Base-by-base conservation (phyloP, 164 flowering plant species). In the Chimonanthus praecox region DNA sequence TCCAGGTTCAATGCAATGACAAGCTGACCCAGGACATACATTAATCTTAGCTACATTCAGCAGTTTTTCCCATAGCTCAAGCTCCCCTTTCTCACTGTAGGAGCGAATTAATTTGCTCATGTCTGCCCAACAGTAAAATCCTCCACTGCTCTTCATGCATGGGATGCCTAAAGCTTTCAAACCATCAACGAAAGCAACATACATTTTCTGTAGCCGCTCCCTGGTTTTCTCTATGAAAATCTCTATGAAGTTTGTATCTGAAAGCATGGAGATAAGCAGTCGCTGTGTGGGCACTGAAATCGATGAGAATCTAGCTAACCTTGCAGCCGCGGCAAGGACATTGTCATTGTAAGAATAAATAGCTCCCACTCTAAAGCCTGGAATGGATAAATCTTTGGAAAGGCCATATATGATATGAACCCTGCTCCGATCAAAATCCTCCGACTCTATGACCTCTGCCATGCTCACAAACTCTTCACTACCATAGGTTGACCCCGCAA, bases 1-100 rank as follows among this genome's bases (percentile, higher is more conserved):
- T 61, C 98, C 98, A 7, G 97, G 98, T 82, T 94, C 99, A 50
- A 96, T 90, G 73, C 95, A 96, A 68, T 96, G 98, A 83, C 99
- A 96, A 54, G 79, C 80, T 43, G 97, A 89, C 7, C 99, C 99
- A 2, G 98, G 98, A 64, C 86, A 87, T 11, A 82, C 89, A 83
- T 89, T 94, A 58, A 96, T 77, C 86, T 88, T 92, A 33, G 86
- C 97, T 21, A 83, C 74, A 77, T 84, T 88, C 85, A 96, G 80
- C 72, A 96, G 72, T 76, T 88, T 90, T 44, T 96, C 89, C 97
- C 97, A 90, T n/a, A 94, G 85, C 82, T 92, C 98, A 49, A 94
- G 84, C 88, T 96, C 99, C 44, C 99, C 99, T 72, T 90, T 96
- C 83, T 92, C 98, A 77, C 87, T 89, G 80, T 94, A 94, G 48